These are phyloP conservation scores for Leavenworthia alabamica DNA, from an alignment of 345 rosid genomes.

Conservation along the genomic window DNA sequence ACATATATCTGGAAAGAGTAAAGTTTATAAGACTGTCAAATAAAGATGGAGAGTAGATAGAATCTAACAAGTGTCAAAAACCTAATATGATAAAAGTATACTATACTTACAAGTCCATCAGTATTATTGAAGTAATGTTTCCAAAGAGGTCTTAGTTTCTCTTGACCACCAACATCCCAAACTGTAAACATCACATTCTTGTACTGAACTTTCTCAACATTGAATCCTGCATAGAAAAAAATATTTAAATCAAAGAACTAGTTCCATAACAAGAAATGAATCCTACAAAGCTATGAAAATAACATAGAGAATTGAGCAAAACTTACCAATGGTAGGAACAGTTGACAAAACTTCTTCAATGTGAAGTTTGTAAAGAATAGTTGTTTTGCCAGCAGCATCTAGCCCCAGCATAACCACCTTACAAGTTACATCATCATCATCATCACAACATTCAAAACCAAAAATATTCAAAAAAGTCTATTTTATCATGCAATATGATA, in stretches of 20 bases:
- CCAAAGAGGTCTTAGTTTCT: constrained; percentile 97
- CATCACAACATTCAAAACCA: not conserved
- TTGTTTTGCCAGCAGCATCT: constrained; percentile 98
- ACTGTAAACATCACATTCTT: constrained; percentile 98
- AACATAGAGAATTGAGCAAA: too few relatives aligned
- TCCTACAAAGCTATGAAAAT: not conserved
- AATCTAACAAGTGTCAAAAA: too few relatives aligned
- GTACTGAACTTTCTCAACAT: constrained; percentile 98
- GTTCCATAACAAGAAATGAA: not conserved
- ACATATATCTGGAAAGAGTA: constrained; percentile 71
- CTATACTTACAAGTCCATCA: constrained; percentile 80
- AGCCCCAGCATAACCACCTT: constrained; percentile 99
- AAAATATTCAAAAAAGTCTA: too few relatives aligned
- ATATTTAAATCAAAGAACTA: not conserved
- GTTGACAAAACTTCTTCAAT: constrained; percentile 98
- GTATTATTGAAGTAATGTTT: constrained; percentile 98
- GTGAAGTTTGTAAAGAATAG: constrained; percentile 93
- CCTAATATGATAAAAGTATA: not conserved
- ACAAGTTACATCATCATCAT: constrained; percentile 25
- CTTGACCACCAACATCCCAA: constrained; percentile 99
- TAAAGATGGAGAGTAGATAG: not conserved
- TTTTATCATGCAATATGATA: not conserved
- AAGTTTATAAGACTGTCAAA: not conserved
- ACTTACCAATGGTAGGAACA: constrained; percentile 91
- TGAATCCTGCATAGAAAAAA: constrained; percentile 62